Evolutionary conservation across 768 basidiomycete species (phyloP).

Genomic region (Xanthoconium stramineum): DNA sequence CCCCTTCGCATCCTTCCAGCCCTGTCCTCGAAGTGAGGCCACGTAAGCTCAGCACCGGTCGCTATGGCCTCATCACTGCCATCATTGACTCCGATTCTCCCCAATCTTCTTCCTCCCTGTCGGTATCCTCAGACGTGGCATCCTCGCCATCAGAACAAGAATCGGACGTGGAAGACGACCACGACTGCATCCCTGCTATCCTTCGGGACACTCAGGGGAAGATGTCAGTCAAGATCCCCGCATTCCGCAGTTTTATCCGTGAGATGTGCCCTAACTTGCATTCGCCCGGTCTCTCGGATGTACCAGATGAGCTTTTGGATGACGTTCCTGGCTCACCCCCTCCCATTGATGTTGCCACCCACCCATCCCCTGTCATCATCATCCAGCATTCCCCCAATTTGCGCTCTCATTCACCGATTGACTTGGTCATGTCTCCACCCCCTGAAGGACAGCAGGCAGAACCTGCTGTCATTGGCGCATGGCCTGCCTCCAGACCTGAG

Average conservation of each 20-base stretch:
- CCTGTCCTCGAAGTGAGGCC: slow-evolving; percentile 21
- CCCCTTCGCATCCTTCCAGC: slow-evolving; percentile 27
- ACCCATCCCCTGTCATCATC: slow-evolving; percentile 18
- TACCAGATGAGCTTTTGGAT: slow-evolving; percentile 8
- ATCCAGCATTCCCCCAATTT: slow-evolving; percentile 24
- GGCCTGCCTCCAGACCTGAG: slow-evolving; percentile 38
- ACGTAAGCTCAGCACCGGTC: slow-evolving; percentile 46
- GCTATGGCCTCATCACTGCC: slow-evolving; percentile 54
- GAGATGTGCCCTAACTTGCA: slow-evolving; percentile 23
- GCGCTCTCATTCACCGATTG: slow-evolving; percentile 48
- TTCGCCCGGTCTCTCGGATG: slow-evolving; percentile 11
- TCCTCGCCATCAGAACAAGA: slow-evolving; percentile 35
- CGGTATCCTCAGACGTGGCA: slow-evolving; percentile 36
- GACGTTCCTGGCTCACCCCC: slow-evolving; percentile 11
- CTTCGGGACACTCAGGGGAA: slow-evolving; percentile 15
- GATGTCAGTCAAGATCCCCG: slow-evolving; percentile 28
- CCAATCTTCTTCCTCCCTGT: slow-evolving; percentile 39
- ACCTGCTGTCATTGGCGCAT: slow-evolving; percentile 41
- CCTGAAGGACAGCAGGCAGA: slow-evolving; percentile 28
- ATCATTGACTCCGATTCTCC: slow-evolving; percentile 26
- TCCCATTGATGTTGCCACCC: not conserved
- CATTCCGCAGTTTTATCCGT: slow-evolving; percentile 30
- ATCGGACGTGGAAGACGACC: slow-evolving; percentile 57
- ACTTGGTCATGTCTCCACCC: slow-evolving; percentile 37
- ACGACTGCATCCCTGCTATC: slow-evolving; percentile 11